Evolutionary conservation across 768 basidiomycete genomes (phyloP), one percentile per base, ranked within the genome.

Genomic region (Termitomyces sp.): DNA sequence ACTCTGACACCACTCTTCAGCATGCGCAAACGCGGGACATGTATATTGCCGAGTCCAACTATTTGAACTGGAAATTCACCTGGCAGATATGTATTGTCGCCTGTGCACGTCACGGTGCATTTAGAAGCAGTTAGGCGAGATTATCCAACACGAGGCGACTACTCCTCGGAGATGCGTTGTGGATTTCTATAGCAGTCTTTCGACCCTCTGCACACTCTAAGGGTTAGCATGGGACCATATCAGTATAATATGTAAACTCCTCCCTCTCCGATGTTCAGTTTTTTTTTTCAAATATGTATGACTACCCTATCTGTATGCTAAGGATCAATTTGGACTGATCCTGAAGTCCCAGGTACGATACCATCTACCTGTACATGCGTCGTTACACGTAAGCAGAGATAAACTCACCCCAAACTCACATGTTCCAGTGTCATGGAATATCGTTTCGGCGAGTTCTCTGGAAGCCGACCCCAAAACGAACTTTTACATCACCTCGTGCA

Each of bases 391-490:
- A 38, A 38, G 18, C 38, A 51, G 33, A 51, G 24, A 20, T 26
- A 24, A 38, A 12, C 10, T 26, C 32, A 36, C 50, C 35, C 47
- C 47, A 32, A 18, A 48, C 30, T 7, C 46, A 30, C 46, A 47
- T 47, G 46, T 28, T 47, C 4, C 8, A 14, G 22, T 24, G 24
- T 26, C 7, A 24, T 30, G 47, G 47, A 14, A 35, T 18, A 24
- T 36, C 50, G 26, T 52, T 52, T 36, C 36, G 51, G 51, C 36
- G 16, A 40, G 18, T 28, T 40, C 12, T 52, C 51, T 52, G 35
- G 49, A 52, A 26, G 36, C 50, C 50, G 50, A 38, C 50, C 50
- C 36, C 50, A 51, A 51, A 51, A 50, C 33, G 20, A 50, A 50
- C n/a, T 13, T 14, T 14, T 12, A 1, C 13, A 26, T 40, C 45